phyloP scores from a whole-genome alignment of 1,284 basidiomycete genomes.

The Trichosporon asahii region DNA sequence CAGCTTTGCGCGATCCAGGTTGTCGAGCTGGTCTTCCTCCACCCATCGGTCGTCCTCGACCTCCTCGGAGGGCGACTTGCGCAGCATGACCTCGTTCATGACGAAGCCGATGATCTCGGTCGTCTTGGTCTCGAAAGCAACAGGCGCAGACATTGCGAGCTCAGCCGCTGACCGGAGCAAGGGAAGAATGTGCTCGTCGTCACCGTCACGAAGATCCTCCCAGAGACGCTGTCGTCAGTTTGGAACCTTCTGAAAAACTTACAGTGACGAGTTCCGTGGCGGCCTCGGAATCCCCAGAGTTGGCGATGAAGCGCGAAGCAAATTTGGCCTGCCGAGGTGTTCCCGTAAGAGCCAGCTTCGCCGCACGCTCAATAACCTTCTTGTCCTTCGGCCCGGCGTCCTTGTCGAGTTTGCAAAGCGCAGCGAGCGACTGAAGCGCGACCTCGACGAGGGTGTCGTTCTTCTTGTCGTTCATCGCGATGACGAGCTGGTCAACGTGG shows the following conservation, averaged over 20 bases:
- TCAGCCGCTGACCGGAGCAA: constrained; percentile 71
- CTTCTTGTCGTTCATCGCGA: constrained; percentile 65
- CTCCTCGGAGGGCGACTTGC: constrained; percentile 53
- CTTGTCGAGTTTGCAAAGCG: constrained; percentile 61
- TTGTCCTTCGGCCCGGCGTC: constrained; percentile 62
- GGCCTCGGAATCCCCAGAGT: constrained; percentile 58
- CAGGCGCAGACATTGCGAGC: constrained; percentile 65
- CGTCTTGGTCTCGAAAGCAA: constrained; percentile 71
- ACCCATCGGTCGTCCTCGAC: constrained; percentile 62
- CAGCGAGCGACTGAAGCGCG: constrained; percentile 70
- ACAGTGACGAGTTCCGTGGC: constrained; percentile 66
- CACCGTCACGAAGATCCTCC: constrained; percentile 60
- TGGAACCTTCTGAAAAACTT: constrained; percentile 27
- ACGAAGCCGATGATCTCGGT: constrained; percentile 69
- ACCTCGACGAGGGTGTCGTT: constrained; percentile 64
- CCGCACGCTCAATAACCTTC: constrained; percentile 63
- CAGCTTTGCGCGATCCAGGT: constrained; percentile 61
- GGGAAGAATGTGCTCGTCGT: constrained; percentile 61
- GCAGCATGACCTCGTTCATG: constrained; percentile 68
- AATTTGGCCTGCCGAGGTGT: constrained; percentile 77
- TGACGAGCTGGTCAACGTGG: constrained; percentile 70
- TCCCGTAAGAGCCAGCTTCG: constrained; percentile 61
- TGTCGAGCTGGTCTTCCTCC: constrained; percentile 60
- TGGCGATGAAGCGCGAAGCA: constrained; percentile 72
- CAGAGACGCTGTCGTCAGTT: constrained; percentile 26